Evolutionary conservation across 2,329 filamentous ascomycete genomes (phyloP).

Genomic region (Ustilaginoidea virens): DNA sequence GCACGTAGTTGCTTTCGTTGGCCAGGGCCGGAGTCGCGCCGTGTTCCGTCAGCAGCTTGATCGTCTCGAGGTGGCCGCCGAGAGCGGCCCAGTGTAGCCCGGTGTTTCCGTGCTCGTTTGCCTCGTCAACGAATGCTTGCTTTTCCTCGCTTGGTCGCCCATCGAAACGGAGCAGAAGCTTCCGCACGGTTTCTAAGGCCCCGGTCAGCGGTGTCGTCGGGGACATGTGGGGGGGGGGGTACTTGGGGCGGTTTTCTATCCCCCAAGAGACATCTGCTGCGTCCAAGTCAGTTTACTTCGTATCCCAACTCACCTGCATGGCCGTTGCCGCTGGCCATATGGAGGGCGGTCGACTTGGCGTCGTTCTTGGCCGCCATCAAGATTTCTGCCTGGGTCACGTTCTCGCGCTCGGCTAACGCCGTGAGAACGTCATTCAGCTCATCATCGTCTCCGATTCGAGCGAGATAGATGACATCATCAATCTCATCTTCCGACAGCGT

Average conservation of each 20-base stretch:
- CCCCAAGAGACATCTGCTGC: no score
- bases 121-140: constrained; percentile 44
- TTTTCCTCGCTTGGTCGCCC: constrained; percentile 23
- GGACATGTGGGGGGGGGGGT: no score
- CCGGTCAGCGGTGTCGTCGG: constrained; percentile 1
- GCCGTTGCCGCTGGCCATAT: constrained; percentile 89
- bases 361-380: constrained; percentile 57
- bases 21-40: constrained; percentile 65
- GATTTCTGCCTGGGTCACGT: constrained; percentile 43
- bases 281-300: no score
- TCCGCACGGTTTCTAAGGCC: constrained; percentile 27
- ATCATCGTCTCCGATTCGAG: constrained; percentile 59
- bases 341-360: constrained; percentile 65
- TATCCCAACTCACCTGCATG: constrained; percentile 52
- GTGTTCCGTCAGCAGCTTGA: constrained; percentile 59
- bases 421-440: constrained; percentile 48
- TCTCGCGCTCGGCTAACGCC: constrained; percentile 46
- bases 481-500: constrained; percentile 62
- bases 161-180: constrained; percentile 27
- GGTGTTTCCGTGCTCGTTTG: constrained; percentile 78
- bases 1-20: constrained; percentile 74
- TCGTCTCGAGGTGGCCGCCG: constrained; percentile 69
- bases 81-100: constrained; percentile 87
- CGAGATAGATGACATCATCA: constrained; percentile 82
- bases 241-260: no score